These are phyloP conservation scores for Hordeum pubiflorum DNA, from an alignment of 202 grass and related monocot species.

Conservation along the genomic window DNA sequence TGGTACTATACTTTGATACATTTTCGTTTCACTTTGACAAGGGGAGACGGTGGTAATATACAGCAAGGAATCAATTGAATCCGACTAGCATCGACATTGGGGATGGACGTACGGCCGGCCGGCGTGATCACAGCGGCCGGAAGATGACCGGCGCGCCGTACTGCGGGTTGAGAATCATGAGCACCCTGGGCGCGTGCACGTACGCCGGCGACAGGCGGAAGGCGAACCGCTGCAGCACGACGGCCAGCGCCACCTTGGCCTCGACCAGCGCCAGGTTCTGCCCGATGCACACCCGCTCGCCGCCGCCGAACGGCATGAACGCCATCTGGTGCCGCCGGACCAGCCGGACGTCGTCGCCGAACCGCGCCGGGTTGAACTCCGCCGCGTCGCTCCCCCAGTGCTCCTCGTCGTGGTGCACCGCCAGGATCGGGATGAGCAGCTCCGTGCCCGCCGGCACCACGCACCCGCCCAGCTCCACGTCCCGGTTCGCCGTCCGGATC, in stretches of 20 bases:
- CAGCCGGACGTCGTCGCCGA: conserved; percentile 19
- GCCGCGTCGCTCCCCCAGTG: conserved; percentile 56
- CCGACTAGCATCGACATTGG: conserved; percentile 3
- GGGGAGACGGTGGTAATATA: conserved; percentile 32
- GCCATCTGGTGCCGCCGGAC: conserved; percentile 36
- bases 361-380: conserved; percentile 50
- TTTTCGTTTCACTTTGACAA: conserved; percentile 25
- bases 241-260: conserved; percentile 57
- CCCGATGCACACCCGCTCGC: conserved; percentile 62
- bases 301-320: conserved; percentile 65
- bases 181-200: conserved; percentile 63
- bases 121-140: conserved; percentile 25
- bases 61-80: conserved; percentile 46
- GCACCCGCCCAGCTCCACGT: conserved; percentile 56
- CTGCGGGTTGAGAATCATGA: conserved; percentile 66
- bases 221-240: conserved; percentile 52
- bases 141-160: conserved; percentile 72
- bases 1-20: conserved; percentile 38
- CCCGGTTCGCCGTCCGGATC: conserved; percentile 46
- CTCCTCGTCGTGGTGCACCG: conserved; percentile 53
- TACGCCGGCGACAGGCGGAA: conserved; percentile 54
- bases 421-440: conserved; percentile 65
- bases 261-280: conserved; percentile 65
- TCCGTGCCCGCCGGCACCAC: conserved; percentile 60
- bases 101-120: neutral